Evolutionary conservation across 805 yeast species (phyloP).

Genomic region (Pichia thaimueangensis): DNA sequence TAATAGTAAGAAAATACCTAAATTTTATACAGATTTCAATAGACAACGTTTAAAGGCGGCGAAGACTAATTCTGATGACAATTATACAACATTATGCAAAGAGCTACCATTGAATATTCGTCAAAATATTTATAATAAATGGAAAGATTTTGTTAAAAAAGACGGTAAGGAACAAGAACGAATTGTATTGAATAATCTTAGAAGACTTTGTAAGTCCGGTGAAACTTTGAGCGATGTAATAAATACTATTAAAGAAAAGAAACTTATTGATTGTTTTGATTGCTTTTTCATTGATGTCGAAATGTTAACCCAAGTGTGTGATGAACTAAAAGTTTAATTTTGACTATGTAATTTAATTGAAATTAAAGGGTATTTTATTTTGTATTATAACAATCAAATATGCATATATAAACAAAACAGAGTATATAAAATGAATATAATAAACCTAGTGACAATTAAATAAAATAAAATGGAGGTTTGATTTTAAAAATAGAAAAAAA

Average conservation of each 20-base stretch:
- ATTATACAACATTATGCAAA: slow-evolving; percentile 1
- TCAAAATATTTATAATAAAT: neutral
- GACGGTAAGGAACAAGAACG: neutral
- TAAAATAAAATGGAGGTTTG: too few species aligned
- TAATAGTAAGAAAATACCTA: slow-evolving; percentile 9
- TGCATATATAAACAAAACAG: too few species aligned
- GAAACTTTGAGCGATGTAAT: neutral
- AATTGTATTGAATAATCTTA: neutral
- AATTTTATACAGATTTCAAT: slow-evolving; percentile 23
- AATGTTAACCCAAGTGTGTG: neutral
- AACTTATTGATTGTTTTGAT: neutral
- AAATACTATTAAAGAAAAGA: neutral
- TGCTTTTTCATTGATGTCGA: slow-evolving; percentile 1
- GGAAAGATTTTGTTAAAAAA: neutral
- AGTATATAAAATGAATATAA: too few species aligned
- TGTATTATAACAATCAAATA: too few species aligned
- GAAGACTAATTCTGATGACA: neutral
- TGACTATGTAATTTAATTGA: neutral
- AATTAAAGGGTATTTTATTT: too few species aligned
- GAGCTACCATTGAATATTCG: neutral
- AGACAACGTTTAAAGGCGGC: slow-evolving; percentile 1
- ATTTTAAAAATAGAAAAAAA: too few species aligned
- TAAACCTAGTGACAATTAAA: too few species aligned
- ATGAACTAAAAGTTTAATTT: neutral
- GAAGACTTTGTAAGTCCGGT: neutral